Base-by-base conservation (phyloP, 345 rosid species). In the Passiflora organensis region DNA sequence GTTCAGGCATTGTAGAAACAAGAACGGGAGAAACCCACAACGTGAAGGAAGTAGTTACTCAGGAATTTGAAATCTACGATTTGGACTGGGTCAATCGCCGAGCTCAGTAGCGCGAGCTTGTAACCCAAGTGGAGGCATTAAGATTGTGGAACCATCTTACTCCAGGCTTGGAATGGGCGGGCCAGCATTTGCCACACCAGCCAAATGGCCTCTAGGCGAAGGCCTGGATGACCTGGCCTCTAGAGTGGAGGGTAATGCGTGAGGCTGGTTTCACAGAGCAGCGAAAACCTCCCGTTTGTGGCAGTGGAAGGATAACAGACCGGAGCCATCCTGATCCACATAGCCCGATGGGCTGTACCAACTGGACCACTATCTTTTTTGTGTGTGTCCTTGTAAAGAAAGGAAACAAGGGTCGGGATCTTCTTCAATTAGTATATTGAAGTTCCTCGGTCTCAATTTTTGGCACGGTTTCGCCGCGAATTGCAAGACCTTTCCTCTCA, bases 261-360 rank as follows among this genome's bases (percentile, higher is more conserved):
- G 51, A 75, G 78, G 79, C 75, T 78, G 79, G 82, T 38, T 57
- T 77, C 68, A 77, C 71, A 67, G 75, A 74, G 77, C 76, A 71
- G 67, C 71, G 75, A 62, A 0, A 0, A 73, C 71, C 54, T 78
- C 75, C 60, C 70, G 18, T 71, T 79, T 55, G 25, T 3, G 48
- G 12, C 72, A 41, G 75, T 79, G 78, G 78, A 46, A 54, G 74
- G 83, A 72, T 72, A 0, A 69, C 72, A 51, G 55, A 70, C 56
- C 25, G 38, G 54, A 58, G 60, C 41, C 20, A 1, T 1, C 2
- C 1, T 0, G 47, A 22, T 13, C 60, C 64, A 34, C 1, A 5
- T 13, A n/a, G 14, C 56, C 38, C 18, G 16, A 11, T n/a, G 41
- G 23, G 59, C 49, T 32, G 15, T 2, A 43, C 15, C 52, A 56